Evolutionary conservation across 2,329 filamentous ascomycete species (phyloP).

Genomic region (Macrophomina pseudophaseolina): DNA sequence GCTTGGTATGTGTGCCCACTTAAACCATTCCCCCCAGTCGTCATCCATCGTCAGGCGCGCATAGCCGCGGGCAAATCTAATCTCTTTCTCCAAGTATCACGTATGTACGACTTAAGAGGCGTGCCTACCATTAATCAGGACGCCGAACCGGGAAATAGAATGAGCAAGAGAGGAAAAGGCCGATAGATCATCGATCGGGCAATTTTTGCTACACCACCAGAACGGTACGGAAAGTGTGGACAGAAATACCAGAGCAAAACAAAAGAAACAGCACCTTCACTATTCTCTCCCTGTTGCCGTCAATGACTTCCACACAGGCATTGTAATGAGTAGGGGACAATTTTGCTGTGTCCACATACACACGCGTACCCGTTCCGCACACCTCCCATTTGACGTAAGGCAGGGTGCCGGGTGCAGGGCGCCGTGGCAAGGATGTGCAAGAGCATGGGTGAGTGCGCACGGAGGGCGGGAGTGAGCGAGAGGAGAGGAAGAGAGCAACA

Average conservation of each 20-base stretch:
- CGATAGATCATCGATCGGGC: no score
- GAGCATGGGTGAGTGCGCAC: background rate
- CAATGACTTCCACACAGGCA: background rate
- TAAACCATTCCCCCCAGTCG: background rate
- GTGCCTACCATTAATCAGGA: no score
- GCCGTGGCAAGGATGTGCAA: conserved; percentile 10
- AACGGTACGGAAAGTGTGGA: no score
- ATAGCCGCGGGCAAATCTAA: background rate
- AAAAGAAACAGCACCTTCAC: background rate
- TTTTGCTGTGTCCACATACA: background rate
- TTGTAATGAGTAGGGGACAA: background rate
- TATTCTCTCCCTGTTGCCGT: background rate
- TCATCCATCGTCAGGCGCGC: background rate
- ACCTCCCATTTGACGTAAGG: conserved; percentile 17
- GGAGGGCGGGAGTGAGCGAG: no score
- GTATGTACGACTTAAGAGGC: no score
- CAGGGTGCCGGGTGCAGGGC: conserved; percentile 4
- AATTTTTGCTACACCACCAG: no score
- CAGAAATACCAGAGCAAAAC: no score
- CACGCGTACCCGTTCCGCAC: background rate
- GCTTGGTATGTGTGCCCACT: background rate
- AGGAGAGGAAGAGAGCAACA: background rate
- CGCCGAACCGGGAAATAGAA: no score
- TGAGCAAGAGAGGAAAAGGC: no score
- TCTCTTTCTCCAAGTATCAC: background rate